Evolutionary conservation across 768 basidiomycete genomes (phyloP).

Genomic region (Boletus barrowsii): DNA sequence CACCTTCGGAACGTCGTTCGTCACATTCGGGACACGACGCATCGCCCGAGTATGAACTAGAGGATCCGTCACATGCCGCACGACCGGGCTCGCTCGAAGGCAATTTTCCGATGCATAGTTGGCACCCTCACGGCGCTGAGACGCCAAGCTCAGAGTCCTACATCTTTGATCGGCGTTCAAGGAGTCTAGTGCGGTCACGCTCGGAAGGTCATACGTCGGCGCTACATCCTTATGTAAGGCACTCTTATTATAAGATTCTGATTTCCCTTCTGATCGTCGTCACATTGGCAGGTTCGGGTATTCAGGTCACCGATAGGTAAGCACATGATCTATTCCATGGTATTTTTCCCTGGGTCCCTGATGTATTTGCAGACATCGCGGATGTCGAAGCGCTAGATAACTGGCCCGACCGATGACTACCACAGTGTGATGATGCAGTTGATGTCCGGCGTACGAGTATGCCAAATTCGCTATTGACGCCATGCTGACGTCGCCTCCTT

Average conservation of each 20-base stretch:
- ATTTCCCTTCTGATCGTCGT: conserved; percentile 8
- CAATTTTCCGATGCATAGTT: conserved; percentile 23
- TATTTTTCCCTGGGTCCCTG: not conserved
- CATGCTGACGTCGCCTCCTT: not conserved
- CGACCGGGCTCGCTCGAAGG: conserved; percentile 20
- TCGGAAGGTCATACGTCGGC: conserved; percentile 26
- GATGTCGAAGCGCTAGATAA: conserved; percentile 27
- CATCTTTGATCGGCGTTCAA: conserved; percentile 27
- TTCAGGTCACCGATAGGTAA: conserved; percentile 33
- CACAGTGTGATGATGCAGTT: not conserved
- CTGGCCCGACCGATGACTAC: conserved; percentile 19
- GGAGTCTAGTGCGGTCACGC: conserved; percentile 28
- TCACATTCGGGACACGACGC: conserved; percentile 28
- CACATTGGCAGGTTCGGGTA: conserved; percentile 21
- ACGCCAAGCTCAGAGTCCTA: conserved; percentile 19
- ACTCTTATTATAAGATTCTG: not conserved
- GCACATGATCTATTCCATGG: not conserved
- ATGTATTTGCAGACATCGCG: conserved; percentile 22
- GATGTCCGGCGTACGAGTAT: conserved; percentile 1
- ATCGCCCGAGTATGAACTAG: conserved; percentile 41
- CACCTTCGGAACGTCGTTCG: conserved; percentile 17
- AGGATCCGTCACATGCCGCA: conserved; percentile 20
- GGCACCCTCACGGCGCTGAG: conserved; percentile 15
- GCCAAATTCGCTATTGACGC: not conserved
- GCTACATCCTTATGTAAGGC: conserved; percentile 31